Evolutionary conservation across 768 basidiomycete species (phyloP).

Genomic region (Suillus weaverae): DNA sequence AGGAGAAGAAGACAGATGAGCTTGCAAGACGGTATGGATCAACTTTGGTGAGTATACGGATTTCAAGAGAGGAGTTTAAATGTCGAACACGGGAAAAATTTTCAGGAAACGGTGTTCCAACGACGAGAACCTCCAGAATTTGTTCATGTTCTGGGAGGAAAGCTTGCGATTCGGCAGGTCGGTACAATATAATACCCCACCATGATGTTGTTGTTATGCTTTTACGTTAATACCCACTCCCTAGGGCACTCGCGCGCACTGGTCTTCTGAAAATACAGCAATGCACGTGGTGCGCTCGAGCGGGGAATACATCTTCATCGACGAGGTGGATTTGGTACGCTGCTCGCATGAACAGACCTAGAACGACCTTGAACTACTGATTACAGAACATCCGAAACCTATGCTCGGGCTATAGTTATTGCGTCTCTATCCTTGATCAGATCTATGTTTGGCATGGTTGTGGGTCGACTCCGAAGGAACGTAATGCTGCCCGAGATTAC

Average conservation of each 20-base stretch:
- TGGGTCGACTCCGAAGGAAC: conserved; percentile 62
- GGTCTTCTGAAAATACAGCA: conserved; percentile 77
- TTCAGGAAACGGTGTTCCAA: conserved; percentile 49
- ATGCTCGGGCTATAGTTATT: conserved; percentile 86
- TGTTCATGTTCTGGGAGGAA: conserved; percentile 64
- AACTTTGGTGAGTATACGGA: conserved; percentile 44
- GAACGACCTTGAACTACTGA: conserved; percentile 10
- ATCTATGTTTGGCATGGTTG: conserved; percentile 82
- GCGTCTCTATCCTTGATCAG: conserved; percentile 65
- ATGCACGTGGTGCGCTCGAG: conserved; percentile 72
- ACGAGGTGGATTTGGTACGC: conserved; percentile 70
- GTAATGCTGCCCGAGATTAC: conserved; percentile 62
- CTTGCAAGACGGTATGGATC: conserved; percentile 76
- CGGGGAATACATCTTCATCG: conserved; percentile 55
- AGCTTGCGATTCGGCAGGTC: conserved; percentile 75
- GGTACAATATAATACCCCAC: conserved; percentile 7
- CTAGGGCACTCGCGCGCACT: conserved; percentile 70
- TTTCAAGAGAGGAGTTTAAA: not conserved
- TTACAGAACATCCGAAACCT: conserved; percentile 60
- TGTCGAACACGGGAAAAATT: not conserved
- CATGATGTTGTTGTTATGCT: conserved; percentile 1
- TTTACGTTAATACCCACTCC: conserved; percentile 6
- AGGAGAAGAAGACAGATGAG: conserved; percentile 67
- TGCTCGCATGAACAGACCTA: conserved; percentile 2
- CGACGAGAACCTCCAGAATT: conserved; percentile 64